These are phyloP conservation scores for Cryphonectria naterciae DNA, from an alignment of 2,329 filamentous ascomycete genomes.

Conservation along the genomic window DNA sequence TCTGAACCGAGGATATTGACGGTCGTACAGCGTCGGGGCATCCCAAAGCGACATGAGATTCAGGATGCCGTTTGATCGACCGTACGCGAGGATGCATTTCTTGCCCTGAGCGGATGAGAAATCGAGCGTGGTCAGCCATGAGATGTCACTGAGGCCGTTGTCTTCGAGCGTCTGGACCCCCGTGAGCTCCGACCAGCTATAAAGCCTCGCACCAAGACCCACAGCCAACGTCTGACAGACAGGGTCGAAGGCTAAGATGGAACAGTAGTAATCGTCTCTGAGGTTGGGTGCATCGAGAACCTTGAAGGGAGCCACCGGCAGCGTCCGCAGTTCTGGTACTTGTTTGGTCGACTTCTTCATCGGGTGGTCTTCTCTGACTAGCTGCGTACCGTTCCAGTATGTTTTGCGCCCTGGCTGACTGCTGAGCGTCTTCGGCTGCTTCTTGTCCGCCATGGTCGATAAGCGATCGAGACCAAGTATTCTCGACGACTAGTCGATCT, in stretches of 20 bases:
- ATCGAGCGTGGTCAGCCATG: constrained; percentile 79
- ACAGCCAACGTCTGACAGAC: constrained; percentile 79
- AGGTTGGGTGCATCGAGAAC: constrained; percentile 87
- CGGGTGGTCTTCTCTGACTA: constrained; percentile 39
- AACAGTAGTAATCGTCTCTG: constrained; percentile 96
- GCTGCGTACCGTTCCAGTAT: constrained; percentile 48
- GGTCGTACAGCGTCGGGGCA: constrained; percentile 26
- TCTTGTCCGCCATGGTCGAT: constrained; percentile 29
- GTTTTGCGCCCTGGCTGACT: constrained; percentile 36
- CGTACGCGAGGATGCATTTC: constrained; percentile 82
- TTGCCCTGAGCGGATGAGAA: constrained; percentile 82
- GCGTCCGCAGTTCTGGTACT: constrained; percentile 43
- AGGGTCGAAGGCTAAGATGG: constrained; percentile 81
- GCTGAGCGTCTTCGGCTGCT: constrained; percentile 25
- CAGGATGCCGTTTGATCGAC: constrained; percentile 76
- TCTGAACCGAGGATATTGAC: constrained; percentile 63
- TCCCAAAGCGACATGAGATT: constrained; percentile 79
- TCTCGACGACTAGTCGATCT: constrained; percentile 71
- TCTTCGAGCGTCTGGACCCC: constrained; percentile 63
- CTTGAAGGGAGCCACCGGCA: constrained; percentile 80
- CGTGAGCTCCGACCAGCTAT: constrained; percentile 81
- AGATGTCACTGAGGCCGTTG: constrained; percentile 48
- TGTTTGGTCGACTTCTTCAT: constrained; percentile 32
- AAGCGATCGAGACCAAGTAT: constrained; percentile 61
- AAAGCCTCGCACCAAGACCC: constrained; percentile 77